Evolutionary conservation across 305 asterid genomes (phyloP).

Genomic region (Solanum hybrid): DNA sequence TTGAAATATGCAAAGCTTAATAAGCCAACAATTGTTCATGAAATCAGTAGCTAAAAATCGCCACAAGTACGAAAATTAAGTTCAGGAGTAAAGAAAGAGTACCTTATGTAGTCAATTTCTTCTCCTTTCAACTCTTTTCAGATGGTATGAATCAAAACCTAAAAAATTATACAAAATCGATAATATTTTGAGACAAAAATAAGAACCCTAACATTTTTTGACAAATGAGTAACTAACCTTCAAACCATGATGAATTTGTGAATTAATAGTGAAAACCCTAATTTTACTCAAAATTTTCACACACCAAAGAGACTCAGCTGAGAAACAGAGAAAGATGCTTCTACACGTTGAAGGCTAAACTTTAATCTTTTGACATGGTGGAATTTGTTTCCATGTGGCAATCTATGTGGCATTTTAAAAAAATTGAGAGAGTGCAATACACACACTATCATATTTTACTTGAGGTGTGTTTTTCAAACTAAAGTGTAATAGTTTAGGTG

Average conservation of each 20-base stretch:
- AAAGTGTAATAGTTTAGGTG: not conserved
- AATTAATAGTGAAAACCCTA: not conserved
- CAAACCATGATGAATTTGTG: not conserved
- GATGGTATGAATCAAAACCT: not conserved
- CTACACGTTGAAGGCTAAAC: too few species aligned
- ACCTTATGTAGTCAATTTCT: not conserved
- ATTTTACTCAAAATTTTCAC: too few species aligned
- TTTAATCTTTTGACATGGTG: too few species aligned
- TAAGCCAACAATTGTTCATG: not conserved
- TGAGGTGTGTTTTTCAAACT: not conserved
- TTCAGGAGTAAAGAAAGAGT: not conserved
- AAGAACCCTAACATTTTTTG: not conserved
- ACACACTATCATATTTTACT: not conserved
- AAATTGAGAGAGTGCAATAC: not conserved
- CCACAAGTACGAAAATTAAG: not conserved
- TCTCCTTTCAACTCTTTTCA: not conserved
- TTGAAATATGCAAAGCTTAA: not conserved
- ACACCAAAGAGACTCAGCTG: too few species aligned
- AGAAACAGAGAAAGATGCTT: too few species aligned
- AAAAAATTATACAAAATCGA: not conserved
- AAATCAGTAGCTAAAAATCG: not conserved
- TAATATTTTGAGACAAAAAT: not conserved
- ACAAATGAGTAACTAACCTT: not conserved
- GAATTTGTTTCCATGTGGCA: too few species aligned
- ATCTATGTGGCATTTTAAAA: too few species aligned